A percentile compares a stretch with the other conserved stretches of the same genome.
Evolutionary conservation across 768 basidiomycete genomes (phyloP).

Genomic region (Amanita thiersii): DNA sequence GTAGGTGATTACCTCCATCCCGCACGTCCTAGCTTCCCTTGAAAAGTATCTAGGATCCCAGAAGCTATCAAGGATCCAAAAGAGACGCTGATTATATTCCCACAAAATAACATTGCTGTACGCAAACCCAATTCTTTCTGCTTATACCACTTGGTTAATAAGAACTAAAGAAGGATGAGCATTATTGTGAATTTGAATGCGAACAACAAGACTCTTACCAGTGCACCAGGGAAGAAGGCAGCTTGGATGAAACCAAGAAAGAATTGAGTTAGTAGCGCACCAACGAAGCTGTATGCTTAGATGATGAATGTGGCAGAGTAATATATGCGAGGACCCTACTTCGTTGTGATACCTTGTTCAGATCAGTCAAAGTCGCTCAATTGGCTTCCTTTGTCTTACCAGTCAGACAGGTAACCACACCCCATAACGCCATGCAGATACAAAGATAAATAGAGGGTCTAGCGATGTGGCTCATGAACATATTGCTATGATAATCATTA

Average conservation of each 20-base stretch:
- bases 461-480: conserved; percentile 65
- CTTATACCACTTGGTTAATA: conserved; percentile 75
- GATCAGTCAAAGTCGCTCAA: not conserved
- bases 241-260: conserved; percentile 67
- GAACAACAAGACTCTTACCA: too few species aligned
- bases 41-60: conserved; percentile 68
- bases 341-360: conserved; percentile 29
- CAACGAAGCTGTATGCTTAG: conserved; percentile 57
- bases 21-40: conserved; percentile 60
- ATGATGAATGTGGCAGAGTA: conserved; percentile 11
- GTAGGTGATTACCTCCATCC: conserved; percentile 61
- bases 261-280: too few species aligned
- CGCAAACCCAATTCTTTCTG: conserved; percentile 66
- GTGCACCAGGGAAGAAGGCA: conserved; percentile 63
- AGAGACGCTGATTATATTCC: conserved; percentile 77
- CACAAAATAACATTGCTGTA: conserved; percentile 65
- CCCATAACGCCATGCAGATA: conserved; percentile 68
- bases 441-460: conserved; percentile 64
- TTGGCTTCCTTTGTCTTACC: conserved; percentile 25
- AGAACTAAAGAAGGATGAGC: conserved; percentile 29
- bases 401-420: conserved; percentile 45
- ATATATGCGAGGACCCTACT: conserved; percentile 19
- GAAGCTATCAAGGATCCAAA: conserved; percentile 81
- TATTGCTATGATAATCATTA: conserved; percentile 44
- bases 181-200: not conserved